Evolutionary conservation across 352 stramenopile species (phyloP).

Genomic region (Pythium apleroticum): DNA sequence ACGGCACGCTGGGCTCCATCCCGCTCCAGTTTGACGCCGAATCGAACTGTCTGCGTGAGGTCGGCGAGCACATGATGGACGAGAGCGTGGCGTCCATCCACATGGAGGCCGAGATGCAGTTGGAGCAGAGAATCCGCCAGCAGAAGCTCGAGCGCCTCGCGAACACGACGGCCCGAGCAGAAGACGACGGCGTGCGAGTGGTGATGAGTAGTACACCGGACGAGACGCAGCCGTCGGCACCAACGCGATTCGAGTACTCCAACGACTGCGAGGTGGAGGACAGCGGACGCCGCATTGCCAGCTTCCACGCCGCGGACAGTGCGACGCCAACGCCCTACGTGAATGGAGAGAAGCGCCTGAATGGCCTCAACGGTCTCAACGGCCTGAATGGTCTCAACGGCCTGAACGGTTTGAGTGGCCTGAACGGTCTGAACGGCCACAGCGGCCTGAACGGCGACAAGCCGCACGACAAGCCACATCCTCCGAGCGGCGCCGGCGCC

Average conservation of each 20-base stretch:
- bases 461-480: neutral
- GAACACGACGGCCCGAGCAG: slow-evolving; percentile 2
- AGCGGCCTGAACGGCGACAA: slow-evolving; percentile 13
- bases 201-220: neutral
- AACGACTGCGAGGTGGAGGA: slow-evolving; percentile 11
- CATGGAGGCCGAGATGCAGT: slow-evolving; percentile 74
- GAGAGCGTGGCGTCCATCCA: slow-evolving; percentile 70
- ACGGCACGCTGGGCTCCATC: slow-evolving; percentile 90
- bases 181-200: neutral
- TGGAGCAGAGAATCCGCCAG: slow-evolving; percentile 58
- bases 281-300: slow-evolving; percentile 8
- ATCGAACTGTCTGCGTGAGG: slow-evolving; percentile 63
- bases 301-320: slow-evolving; percentile 7
- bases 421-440: slow-evolving; percentile 23
- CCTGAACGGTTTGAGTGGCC: slow-evolving; percentile 29
- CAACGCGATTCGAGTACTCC: slow-evolving; percentile 25
- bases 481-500: slow-evolving; percentile 29
- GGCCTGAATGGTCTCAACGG: slow-evolving; percentile 32
- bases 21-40: slow-evolving; percentile 81
- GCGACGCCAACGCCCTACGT: neutral
- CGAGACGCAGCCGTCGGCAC: slow-evolving; percentile 1
- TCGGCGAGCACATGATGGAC: slow-evolving; percentile 64
- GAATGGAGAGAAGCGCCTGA: slow-evolving; percentile 5
- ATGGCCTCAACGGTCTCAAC: slow-evolving; percentile 28
- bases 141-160: slow-evolving; percentile 28